Evolutionary conservation across 805 yeast species (phyloP), one percentile per base, ranked within the genome.

Genomic region (Candida boleticola): DNA sequence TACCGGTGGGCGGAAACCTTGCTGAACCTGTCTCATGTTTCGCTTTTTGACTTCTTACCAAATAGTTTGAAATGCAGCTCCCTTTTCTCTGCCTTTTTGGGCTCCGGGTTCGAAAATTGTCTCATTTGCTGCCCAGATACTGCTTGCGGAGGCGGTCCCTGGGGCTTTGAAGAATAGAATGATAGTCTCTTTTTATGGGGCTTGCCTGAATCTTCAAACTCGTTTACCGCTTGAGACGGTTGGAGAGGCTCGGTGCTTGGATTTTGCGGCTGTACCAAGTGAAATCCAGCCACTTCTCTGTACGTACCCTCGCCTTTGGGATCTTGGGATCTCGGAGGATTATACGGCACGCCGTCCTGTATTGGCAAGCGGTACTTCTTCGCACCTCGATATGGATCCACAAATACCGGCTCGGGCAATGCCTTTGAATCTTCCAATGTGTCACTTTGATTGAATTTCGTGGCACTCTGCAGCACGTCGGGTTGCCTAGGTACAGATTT

Each of bases 231-330:
- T 17, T 31, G 22, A 9, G 16, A 16, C 16, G 35, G 22, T 17
- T 17, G 22, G 13, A 18, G 20, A 31, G 21, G 11, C 21, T 31
- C 18, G 7, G 31, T 5, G 14, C 20, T 5, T 5, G 35, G 35
- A 5, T 17, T 31, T 9, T 18, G 5, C 11, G 20, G 19, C 18
- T 31, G 35, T 6, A 31, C 35, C 21, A 31, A 14, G 21, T 31
- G 35, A 17, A 31, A 31, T 31, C 35, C 35, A 17, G 35, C 20
- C 6, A 31, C 35, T n/a, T n/a, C n/a, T n/a, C n/a, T n/a, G n/a
- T n/a, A n/a, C n/a, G n/a, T n/a, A n/a, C n/a, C n/a, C n/a, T n/a
- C n/a, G n/a, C n/a, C 35, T 31, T 16, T 18, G 11, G 16, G 21
- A 31, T 31, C 27, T 23, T 7, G 27, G 27, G 27, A 23, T n/a